phyloP scores from a whole-genome alignment of 768 basidiomycete genomes.

The Plicaturopsis crispa region DNA sequence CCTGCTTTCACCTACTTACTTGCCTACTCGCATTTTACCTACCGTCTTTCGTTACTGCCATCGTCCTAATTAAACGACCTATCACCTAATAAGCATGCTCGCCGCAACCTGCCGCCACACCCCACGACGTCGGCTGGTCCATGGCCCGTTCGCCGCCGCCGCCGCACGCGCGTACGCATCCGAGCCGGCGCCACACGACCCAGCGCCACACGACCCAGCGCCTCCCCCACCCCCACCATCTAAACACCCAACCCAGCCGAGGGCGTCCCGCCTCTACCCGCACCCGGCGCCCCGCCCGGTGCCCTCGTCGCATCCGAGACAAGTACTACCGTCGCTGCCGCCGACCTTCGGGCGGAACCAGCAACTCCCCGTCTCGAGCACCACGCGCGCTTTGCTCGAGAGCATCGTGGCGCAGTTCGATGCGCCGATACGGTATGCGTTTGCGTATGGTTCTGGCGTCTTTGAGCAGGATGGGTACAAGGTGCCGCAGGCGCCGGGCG shows the following conservation, averaged over 20 bases:
- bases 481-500: conserved; percentile 20
- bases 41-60: too few relatives aligned
- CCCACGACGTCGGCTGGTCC: too few relatives aligned
- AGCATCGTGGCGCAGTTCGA: conserved; percentile 74
- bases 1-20: too few relatives aligned
- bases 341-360: conserved; percentile 77
- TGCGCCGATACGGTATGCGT: conserved; percentile 92
- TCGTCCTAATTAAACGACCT: too few relatives aligned
- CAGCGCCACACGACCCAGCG: too few relatives aligned
- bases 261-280: conserved; percentile 31
- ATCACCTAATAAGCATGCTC: too few relatives aligned
- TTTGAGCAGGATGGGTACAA: conserved; percentile 86
- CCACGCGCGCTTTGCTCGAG: conserved; percentile 75
- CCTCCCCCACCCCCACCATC: conserved; percentile 21
- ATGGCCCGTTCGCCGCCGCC: too few relatives aligned
- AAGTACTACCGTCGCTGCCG: conserved; percentile 48
- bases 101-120: too few relatives aligned
- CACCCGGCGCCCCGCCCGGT: conserved; percentile 27
- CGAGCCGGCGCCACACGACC: too few relatives aligned
- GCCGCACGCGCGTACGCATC: too few relatives aligned
- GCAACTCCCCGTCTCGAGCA: conserved; percentile 69
- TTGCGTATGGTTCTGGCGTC: conserved; percentile 95
- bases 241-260: conserved; percentile 20
- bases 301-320: conserved; percentile 13
- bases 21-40: too few relatives aligned